Base-by-base conservation (phyloP, 192 early-diverging fungal species). In the Backusella parvicylindrica region DNA sequence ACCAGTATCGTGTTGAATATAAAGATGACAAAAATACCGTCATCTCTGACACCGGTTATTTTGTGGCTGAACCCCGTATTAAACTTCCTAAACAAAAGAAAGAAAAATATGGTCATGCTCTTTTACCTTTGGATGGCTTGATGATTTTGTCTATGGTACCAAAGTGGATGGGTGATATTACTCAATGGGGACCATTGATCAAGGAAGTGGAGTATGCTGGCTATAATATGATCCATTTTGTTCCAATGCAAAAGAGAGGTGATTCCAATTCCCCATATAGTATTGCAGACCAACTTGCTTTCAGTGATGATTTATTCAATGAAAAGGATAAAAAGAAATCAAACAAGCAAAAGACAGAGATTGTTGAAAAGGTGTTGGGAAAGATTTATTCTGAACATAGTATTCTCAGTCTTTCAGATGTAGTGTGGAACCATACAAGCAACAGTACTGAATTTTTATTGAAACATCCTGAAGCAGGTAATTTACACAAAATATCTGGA, bases 391-490 rank as follows among this genome's bases (percentile, higher is more conserved):
- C 87, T 9, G 85, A 89, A 35, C 89, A 90, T 81, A 89, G 88
- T 0, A 86, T 97, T 66, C 83, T 99, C 43, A 89, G 89, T 47
- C 82, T 93, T 43, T 95, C 95, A 11, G 98, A 99, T 83, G 89
- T 99, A 74, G 98, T 99, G 3, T 99, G 96, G 96, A 99, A 99
- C 85, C 98, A 99, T 83, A 99, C 97, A 23, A 93, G 96, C 28
- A 90, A 89, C 82, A 93, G 97, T 77, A 94, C 94, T n/a, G 83
- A 80, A n/a, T 99, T 96, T 94, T 89, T 99, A 41, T 82, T 89
- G 79, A 92, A 97, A 50, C 98, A 99, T 80, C 98, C 98, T 6
- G 98, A 99, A 82, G 94, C 95, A 74, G 93, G 92, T 92, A 81
- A 23, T 36, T 49, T 31, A 38, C 37, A 23, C 7, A 28, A 36